Evolutionary conservation across 257 asterid species (phyloP), one percentile per base, ranked within the genome.

Genomic region (Salvia rosmarinus): DNA sequence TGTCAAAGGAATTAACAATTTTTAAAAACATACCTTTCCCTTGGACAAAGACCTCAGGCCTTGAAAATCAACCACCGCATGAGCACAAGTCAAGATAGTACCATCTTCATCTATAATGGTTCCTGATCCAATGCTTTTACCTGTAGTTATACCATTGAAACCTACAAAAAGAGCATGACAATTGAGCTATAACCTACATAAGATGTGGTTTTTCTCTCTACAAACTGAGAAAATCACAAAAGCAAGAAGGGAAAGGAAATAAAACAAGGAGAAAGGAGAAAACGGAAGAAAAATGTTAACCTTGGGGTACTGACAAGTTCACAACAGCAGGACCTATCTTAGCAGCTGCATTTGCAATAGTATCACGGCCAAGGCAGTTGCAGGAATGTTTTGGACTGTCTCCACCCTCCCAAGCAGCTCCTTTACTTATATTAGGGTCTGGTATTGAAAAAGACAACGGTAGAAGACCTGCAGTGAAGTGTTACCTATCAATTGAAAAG

Each of bases 71-170:
- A 78, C 87, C 77, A 89, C 89, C 52, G 82, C 85, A 77, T 92
- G 98, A 37, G 98, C 98, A 84, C 98, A 92, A 51, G 98, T 92
- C 86, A 92, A 85, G 69, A 92, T 89, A 37, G 96, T 88, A 51
- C 98, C 98, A 81, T 89, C 92, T 61, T 89, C 87, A 32, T 86
- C 83, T 65, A 89, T 88, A 40, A 92, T 92, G 19, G 98, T 89
- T 75, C 98, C 98, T 11, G 96, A 89, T 46, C 96, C 98, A 42
- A 88, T 64, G 77, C 95, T 82, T 80, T 67, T 84, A 68, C 96
- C 96, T 8, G 74, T 76, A 17, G 74, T 55, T 55, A 85, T 72
- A 40, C 95, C 96, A 52, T 67, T 64, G 74, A 82, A 79, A 79
- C 90, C 97, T 91, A 71, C 58, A 44, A 62, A 79, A 32, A 55